Evolutionary conservation across 1,139 yeast species (phyloP).

Genomic region (Geotrichum europaeum): DNA sequence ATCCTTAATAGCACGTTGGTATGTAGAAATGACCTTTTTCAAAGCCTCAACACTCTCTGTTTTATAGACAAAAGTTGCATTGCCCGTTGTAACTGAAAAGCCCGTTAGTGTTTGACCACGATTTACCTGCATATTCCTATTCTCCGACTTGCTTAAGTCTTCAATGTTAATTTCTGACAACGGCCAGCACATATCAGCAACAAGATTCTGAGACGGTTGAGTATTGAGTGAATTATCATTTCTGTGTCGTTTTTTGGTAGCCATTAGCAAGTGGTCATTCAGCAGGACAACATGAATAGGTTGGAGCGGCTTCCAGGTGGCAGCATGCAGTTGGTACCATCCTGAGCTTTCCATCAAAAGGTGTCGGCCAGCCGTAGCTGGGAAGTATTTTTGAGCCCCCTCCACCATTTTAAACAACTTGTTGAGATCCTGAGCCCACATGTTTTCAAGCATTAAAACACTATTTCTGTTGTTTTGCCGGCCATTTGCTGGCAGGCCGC

Average conservation of each 20-base stretch:
- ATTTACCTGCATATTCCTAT: slow-evolving; percentile 12
- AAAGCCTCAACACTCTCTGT: slow-evolving; percentile 60
- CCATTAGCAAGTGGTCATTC: slow-evolving; percentile 72
- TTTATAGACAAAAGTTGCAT: slow-evolving; percentile 55
- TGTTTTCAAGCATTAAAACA: slow-evolving; percentile 63
- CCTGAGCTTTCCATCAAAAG: slow-evolving; percentile 72
- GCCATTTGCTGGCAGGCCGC: slow-evolving; percentile 24
- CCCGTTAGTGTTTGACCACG: slow-evolving; percentile 38
- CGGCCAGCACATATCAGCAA: slow-evolving; percentile 79
- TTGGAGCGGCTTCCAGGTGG: slow-evolving; percentile 77
- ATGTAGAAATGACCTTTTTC: slow-evolving; percentile 51
- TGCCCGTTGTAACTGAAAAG: slow-evolving; percentile 35
- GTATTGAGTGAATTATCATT: slow-evolving; percentile 21
- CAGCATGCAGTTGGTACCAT: slow-evolving; percentile 83
- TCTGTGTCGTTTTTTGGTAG: slow-evolving; percentile 50
- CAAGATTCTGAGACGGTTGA: slow-evolving; percentile 38
- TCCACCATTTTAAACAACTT: slow-evolving; percentile 77
- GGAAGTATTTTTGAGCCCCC: slow-evolving; percentile 78
- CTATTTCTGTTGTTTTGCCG: slow-evolving; percentile 51
- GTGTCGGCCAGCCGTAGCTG: slow-evolving; percentile 76
- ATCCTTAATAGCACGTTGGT: slow-evolving; percentile 61
- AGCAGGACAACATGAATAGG: slow-evolving; percentile 71
- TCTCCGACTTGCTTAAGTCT: slow-evolving; percentile 31
- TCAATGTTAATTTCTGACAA: slow-evolving; percentile 53
- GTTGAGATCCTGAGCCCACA: slow-evolving; percentile 74